Conservation (phyloP, 371 early-diverging fungal genomes). For the Syncephalis fuscata region DNA sequence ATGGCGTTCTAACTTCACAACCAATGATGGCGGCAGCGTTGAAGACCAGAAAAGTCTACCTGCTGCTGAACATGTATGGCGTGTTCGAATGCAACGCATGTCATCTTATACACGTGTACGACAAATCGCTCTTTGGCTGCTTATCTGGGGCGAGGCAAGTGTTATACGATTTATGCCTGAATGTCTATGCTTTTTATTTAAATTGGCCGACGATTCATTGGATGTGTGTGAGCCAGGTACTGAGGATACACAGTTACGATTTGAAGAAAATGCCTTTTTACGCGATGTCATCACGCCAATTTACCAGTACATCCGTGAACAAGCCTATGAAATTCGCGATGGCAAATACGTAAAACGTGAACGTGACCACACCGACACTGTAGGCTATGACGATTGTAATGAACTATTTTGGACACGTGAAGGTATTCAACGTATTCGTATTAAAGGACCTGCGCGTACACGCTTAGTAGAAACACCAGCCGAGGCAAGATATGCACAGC, state of each 20-base stretch:
- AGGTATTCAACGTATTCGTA: conserved; percentile 34
- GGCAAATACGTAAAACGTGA: conserved; percentile 61
- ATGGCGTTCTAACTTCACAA: conserved; percentile 13
- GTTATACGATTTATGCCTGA: conserved; percentile 66
- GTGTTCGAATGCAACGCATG: conserved; percentile 46
- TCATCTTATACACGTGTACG: conserved; percentile 49
- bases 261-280: conserved; percentile 35
- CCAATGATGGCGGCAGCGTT: conserved; percentile 7
- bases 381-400: conserved; percentile 85
- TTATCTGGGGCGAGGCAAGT: conserved; percentile 81
- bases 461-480: conserved; percentile 37
- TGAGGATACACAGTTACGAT: conserved; percentile 5
- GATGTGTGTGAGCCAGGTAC: conserved; percentile 13
- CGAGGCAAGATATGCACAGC: conserved; percentile 40
- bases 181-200: conserved; percentile 68
- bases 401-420: conserved; percentile 72
- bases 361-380: conserved; percentile 56
- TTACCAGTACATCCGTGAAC: conserved; percentile 60
- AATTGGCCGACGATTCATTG: conserved; percentile 39
- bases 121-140: conserved; percentile 61
- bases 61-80: conserved; percentile 50
- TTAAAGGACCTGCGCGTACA: conserved; percentile 20
- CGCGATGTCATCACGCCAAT: conserved; percentile 54
- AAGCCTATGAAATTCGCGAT: conserved; percentile 49
- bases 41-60: conserved; percentile 20